Conservation (phyloP, 2,329 filamentous ascomycete genomes). For the Talaromyces sp. region DNA sequence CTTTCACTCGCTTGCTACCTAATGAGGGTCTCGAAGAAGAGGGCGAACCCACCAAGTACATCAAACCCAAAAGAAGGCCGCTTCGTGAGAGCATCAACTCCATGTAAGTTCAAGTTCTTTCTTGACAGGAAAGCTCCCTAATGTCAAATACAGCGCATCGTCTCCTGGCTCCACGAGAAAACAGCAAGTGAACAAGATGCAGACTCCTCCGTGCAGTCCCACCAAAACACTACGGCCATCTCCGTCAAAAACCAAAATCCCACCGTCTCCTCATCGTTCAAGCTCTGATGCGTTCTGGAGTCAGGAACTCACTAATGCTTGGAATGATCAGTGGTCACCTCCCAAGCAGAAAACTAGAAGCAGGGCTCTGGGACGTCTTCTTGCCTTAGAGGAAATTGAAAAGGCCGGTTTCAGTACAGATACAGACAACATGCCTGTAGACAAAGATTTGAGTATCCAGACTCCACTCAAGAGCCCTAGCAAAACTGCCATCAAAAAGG, state of each 20-base stretch:
- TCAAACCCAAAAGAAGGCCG: conserved; percentile 13
- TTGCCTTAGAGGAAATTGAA: conserved; percentile 36
- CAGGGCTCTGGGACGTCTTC: conserved; percentile 23
- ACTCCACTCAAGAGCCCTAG: conserved; percentile 28
- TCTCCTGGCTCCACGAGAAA: conserved; percentile 15
- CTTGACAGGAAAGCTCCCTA: not conserved
- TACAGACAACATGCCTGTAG: not conserved
- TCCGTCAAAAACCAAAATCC: conserved; percentile 49
- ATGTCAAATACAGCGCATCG: conserved; percentile 3
- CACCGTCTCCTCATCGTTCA: conserved; percentile 49
- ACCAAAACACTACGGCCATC: conserved; percentile 44
- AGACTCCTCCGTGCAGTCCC: conserved; percentile 46
- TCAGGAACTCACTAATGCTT: conserved; percentile 50
- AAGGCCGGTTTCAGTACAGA: conserved; percentile 12
- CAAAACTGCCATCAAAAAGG: conserved; percentile 40
- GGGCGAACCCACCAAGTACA: conserved; percentile 17
- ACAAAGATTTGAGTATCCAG: not conserved
- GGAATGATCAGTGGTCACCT: conserved; percentile 55
- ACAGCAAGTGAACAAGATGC: conserved; percentile 18
- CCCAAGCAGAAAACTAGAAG: conserved; percentile 36
- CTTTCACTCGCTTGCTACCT: conserved; percentile 23
- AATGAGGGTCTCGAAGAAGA: conserved; percentile 25
- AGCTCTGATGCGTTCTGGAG: conserved; percentile 56
- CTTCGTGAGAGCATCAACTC: conserved; percentile 19
- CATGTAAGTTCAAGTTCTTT: not conserved